Conservation (phyloP, 2,329 filamentous ascomycete species). For the Nakataea oryzae region DNA sequence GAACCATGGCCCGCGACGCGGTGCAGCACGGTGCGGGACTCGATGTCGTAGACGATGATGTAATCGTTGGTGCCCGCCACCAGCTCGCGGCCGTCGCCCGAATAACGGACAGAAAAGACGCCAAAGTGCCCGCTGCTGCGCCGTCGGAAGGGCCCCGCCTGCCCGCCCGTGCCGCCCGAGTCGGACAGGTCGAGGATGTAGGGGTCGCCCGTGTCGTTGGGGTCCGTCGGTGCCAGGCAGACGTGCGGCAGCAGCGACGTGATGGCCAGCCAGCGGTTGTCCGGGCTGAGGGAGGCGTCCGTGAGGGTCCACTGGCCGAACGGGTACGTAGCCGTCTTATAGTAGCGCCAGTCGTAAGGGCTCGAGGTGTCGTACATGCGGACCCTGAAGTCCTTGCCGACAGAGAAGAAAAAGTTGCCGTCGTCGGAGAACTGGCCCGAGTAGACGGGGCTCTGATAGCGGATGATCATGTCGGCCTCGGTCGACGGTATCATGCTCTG, state of each 20-base stretch:
- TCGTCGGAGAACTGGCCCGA: constrained; percentile 96
- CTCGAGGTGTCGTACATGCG: constrained; percentile 97
- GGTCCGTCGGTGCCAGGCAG: constrained; percentile 79
- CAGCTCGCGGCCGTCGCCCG: constrained; percentile 80
- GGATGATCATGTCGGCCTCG: constrained; percentile 74
- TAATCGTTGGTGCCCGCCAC: constrained; percentile 79
- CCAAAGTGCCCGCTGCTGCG: constrained; percentile 31
- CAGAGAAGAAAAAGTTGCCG: constrained; percentile 93
- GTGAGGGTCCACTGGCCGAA: constrained; percentile 93
- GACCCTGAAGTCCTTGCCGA: constrained; percentile 85
- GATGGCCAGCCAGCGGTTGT: constrained; percentile 87
- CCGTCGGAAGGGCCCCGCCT: constrained; percentile 15
- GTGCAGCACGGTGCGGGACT: constrained; percentile 64
- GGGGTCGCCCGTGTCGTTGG: constrained; percentile 69
- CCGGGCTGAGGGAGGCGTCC: constrained; percentile 80
- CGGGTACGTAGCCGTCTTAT: constrained; percentile 80
- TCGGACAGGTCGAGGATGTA: constrained; percentile 65
- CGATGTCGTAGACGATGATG: constrained; percentile 88
- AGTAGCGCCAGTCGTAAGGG: constrained; percentile 90
- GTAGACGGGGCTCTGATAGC: constrained; percentile 79
- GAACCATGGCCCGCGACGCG: constrained; percentile 68
- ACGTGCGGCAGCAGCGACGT: constrained; percentile 79
- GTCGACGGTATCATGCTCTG: constrained; percentile 69
- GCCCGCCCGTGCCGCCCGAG: constrained; percentile 22
- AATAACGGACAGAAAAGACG: constrained; percentile 90